Base-by-base conservation (phyloP, 179 eudicot genomes). In the Spergularia azorica region DNA sequence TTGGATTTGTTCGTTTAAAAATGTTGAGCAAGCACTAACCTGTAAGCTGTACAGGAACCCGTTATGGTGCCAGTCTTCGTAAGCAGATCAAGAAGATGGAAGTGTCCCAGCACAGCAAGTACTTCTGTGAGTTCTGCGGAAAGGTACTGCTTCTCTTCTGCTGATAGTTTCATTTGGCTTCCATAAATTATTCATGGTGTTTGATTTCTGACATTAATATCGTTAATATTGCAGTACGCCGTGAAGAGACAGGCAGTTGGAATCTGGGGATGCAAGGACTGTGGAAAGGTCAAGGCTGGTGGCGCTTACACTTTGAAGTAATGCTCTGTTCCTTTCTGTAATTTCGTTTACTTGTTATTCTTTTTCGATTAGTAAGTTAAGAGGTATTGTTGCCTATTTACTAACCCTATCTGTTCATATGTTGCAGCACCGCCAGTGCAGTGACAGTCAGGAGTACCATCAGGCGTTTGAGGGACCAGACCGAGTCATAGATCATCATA, bases 391-490 rank as follows among this genome's bases (percentile, higher is more conserved):
- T 12, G 58, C 58, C 16, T 2, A 9, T 11, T 58, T 26, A 2
- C n/a, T 48, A 17, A 57, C 18, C 5, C 3, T 7, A 0, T 48
- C 58, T 20, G 1, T 72, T 4, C 58, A 51, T 17, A 2, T 20
- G 15, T 77, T 51, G 67, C 90, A 91, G 93, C 87, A 91, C 94
- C 62, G 96, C 96, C 6, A 88, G 92, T 76, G 96, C 96, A 18
- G 96, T 91, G 72, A 91, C 96, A 6, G 96, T 91, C 26, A 90
- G 96, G 83, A 90, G 92, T 79, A 90, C 97, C 10, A 85, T 91
- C 85, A 80, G 97, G 68, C 88, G 97, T 89, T 67, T 91, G 87
- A 91, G 97, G 91, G 92, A 91, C 86, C 92, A 90, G 79, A 90
- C 91, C 7, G 94, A 90, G 89, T 84, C 85, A 79, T 90, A 86